Conservation (phyloP, 2,329 filamentous ascomycete genomes). For the Aspergillus tamarii region DNA sequence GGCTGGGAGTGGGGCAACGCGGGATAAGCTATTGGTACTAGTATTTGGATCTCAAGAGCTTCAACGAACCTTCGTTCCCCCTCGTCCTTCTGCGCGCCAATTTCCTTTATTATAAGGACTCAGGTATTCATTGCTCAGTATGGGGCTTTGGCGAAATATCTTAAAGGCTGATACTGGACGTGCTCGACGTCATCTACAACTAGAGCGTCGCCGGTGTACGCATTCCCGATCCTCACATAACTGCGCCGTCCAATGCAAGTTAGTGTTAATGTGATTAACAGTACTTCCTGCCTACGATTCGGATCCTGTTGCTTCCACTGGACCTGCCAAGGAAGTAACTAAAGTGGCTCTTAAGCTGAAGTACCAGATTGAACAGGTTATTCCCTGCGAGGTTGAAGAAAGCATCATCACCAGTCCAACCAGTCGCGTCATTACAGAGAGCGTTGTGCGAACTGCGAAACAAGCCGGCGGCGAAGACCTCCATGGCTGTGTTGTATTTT, state of each 20-base stretch:
- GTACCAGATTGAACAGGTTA: slow-evolving; percentile 83
- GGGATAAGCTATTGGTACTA: neutral
- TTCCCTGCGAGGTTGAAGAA: slow-evolving; percentile 87
- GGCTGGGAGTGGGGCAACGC: slow-evolving; percentile 1
- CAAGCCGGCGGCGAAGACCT: slow-evolving; percentile 78
- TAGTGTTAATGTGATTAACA: slow-evolving; percentile 25
- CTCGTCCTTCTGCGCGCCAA: neutral
- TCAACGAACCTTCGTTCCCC: neutral
- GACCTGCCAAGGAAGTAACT: slow-evolving; percentile 79
- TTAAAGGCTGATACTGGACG: slow-evolving; percentile 32
- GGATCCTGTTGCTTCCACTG: slow-evolving; percentile 60
- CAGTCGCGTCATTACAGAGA: slow-evolving; percentile 78
- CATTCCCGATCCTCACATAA: slow-evolving; percentile 22
- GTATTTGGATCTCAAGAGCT: neutral
- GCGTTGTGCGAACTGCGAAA: slow-evolving; percentile 78
- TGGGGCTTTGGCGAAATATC: slow-evolving; percentile 44
- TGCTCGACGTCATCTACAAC: slow-evolving; percentile 35
- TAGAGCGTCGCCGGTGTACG: slow-evolving; percentile 48
- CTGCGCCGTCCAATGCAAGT: slow-evolving; percentile 7
- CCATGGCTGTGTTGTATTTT: slow-evolving; percentile 79
- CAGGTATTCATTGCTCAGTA: slow-evolving; percentile 18
- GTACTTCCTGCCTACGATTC: slow-evolving; percentile 47
- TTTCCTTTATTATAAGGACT: neutral
- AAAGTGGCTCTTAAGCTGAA: slow-evolving; percentile 87
- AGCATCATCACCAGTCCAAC: slow-evolving; percentile 75